phyloP scores from a whole-genome alignment of 1,139 yeast genomes.

The Candida gigantensis region DNA sequence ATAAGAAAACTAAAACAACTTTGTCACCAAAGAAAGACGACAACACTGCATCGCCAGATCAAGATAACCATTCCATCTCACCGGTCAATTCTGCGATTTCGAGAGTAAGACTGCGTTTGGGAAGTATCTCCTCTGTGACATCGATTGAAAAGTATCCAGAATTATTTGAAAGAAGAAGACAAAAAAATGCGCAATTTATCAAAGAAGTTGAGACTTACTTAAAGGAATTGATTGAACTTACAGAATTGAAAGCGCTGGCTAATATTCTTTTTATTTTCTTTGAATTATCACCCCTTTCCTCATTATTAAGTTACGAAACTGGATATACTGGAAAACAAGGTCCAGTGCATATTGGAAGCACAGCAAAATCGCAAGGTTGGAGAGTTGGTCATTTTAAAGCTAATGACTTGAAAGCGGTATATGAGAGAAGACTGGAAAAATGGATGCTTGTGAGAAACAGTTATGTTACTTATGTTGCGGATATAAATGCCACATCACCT shows the following conservation, averaged over 20 bases:
- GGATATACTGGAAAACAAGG: conserved; percentile 92
- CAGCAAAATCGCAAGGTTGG: conserved; percentile 93
- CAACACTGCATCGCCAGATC: conserved; percentile 7
- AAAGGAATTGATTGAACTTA: conserved; percentile 54
- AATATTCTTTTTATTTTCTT: conserved; percentile 81
- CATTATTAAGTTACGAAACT: conserved; percentile 78
- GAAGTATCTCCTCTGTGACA: conserved; percentile 28
- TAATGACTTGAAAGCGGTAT: conserved; percentile 80
- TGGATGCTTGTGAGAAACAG: conserved; percentile 90
- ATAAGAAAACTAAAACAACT: conserved; percentile 6
- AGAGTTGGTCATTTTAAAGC: conserved; percentile 86
- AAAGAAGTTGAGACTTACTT: conserved; percentile 61
- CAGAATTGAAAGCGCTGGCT: conserved; percentile 77
- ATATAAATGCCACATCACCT: conserved; percentile 83
- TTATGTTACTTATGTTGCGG: conserved; percentile 82
- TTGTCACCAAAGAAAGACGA: conserved; percentile 2
- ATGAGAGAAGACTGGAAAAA: conserved; percentile 83
- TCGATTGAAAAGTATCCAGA: conserved; percentile 36
- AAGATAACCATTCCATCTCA: conserved; percentile 11
- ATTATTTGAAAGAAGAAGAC: conserved; percentile 22
- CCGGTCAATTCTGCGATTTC: conserved; percentile 18
- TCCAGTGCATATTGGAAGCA: conserved; percentile 71
- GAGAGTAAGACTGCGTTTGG: conserved; percentile 33
- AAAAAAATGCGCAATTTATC: conserved; percentile 40
- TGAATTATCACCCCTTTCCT: conserved; percentile 86